These are phyloP conservation scores for Prunus campanulata DNA, from an alignment of 306 rosid genomes.

Conservation along the genomic window DNA sequence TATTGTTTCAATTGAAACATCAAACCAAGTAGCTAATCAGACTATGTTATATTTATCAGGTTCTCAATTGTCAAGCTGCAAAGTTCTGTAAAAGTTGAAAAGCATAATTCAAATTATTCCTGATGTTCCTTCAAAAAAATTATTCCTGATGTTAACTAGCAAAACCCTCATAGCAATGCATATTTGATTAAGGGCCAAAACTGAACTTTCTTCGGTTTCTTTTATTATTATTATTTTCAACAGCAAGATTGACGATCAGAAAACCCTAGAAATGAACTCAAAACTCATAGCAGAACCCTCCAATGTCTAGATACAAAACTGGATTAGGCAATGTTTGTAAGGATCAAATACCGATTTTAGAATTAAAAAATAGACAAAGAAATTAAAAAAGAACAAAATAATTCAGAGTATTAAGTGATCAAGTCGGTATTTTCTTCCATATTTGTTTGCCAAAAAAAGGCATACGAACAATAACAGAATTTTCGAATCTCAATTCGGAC, in stretches of 20 bases:
- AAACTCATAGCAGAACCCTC: not conserved
- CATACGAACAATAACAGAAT: not conserved
- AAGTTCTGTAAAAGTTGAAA: not conserved
- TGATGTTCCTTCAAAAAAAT: no score
- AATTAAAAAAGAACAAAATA: not conserved
- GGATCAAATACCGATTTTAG: not conserved
- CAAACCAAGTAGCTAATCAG: not conserved
- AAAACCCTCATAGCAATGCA: not conserved
- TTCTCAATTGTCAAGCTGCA: not conserved
- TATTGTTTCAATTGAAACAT: not conserved
- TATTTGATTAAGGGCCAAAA: not conserved
- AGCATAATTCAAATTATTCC: not conserved
- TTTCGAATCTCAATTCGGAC: conserved; percentile 6
- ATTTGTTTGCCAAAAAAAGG: not conserved
- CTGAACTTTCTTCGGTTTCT: not conserved
- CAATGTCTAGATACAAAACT: not conserved
- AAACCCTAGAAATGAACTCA: conserved; percentile 5
- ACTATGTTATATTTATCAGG: not conserved
- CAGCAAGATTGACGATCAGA: not conserved
- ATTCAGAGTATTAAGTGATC: not conserved
- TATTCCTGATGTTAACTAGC: not conserved
- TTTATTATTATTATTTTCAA: not conserved
- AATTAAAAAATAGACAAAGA: not conserved
- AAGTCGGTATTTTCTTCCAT: not conserved
- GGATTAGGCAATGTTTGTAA: not conserved